Evolutionary conservation across 805 yeast species (phyloP), one percentile per base, ranked within the genome.

Genomic region (Wickerhamiella slavikovae): DNA sequence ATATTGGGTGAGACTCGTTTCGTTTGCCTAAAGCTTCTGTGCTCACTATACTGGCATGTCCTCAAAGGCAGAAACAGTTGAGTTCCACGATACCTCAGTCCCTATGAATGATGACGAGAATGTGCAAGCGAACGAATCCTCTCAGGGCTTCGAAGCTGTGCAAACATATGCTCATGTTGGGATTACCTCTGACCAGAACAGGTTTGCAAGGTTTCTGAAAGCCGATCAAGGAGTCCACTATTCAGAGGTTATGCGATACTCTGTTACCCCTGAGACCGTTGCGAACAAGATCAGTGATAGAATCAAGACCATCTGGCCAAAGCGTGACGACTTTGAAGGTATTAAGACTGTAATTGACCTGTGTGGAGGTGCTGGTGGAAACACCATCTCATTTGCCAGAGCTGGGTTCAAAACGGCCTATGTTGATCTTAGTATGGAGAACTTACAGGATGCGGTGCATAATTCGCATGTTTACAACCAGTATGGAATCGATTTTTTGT

Each of bases 351-450:
- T 71, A 0, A 46, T 74, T 10, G 93, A 80, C 43, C 60, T 76
- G 2, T 77, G 78, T 41, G 71, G 85, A 38, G 93, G 93, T 0
- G 93, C 82, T 1, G 93, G 92, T 1, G 93, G 93, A 0, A 79
- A 79, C 43, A 55, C 76, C 1, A 73, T 78, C 15, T 92, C 78
- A 40, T 66, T 82, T 47, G 83, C 28, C 42, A 56, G 31, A 37
- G 45, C 20, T 5, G 77, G 48, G n/a, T 22, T 38, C 22, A 28
- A 29, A 5, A 48, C 42, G 3, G 33, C 37, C 3, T 39, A 34
- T 27, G 39, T 48, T 12, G 57, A 52, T 6, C 28, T 37, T 12
- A 39, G 46, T 15, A 28, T 26, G 5, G 32, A 32, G 4, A 43
- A 39, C 4, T 14, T 30, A 13, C 32, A 25, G 19, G 42, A 46